A percentile compares a stretch with the other conserved stretches of the same genome.
Conservation (phyloP, 2,329 filamentous ascomycete species). For the Phyllosticta citribraziliensis region DNA sequence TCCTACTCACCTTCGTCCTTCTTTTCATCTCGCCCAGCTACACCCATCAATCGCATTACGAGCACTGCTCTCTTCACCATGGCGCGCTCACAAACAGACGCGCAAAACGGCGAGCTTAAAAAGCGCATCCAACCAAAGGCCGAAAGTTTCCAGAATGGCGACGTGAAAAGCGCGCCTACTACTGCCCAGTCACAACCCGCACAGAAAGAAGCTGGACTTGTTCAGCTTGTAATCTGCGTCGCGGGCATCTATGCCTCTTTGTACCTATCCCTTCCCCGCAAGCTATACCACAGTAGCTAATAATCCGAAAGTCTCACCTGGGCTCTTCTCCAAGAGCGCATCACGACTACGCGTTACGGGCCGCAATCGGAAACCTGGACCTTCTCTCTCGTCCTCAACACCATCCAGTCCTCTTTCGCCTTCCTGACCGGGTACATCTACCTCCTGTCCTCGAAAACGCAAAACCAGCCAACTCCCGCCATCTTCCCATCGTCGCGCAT, state of each 20-base stretch:
- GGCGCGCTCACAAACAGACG: constrained; percentile 19
- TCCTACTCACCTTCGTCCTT: background rate
- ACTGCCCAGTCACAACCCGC: constrained; percentile 21
- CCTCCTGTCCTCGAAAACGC: constrained; percentile 55
- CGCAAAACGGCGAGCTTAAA: constrained; percentile 18
- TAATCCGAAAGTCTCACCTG: constrained; percentile 59
- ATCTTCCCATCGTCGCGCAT: constrained; percentile 72
- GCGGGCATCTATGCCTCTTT: constrained; percentile 94
- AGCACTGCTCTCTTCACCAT: background rate
- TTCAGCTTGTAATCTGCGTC: constrained; percentile 79
- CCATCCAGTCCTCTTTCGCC: constrained; percentile 84
- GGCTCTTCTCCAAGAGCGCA: constrained; percentile 93
- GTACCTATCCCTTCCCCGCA: constrained; percentile 39
- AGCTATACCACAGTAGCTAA: background rate
- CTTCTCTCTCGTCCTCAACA: constrained; percentile 92
- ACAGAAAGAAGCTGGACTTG: constrained; percentile 44
- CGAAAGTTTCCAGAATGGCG: constrained; percentile 17
- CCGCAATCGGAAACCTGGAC: constrained; percentile 64
- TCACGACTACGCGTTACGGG: constrained; percentile 85
- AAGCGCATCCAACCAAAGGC: constrained; percentile 18
- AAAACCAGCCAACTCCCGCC: constrained; percentile 35
- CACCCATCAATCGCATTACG: background rate
- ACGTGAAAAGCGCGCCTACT: constrained; percentile 16
- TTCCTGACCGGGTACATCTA: constrained; percentile 75
- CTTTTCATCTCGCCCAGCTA: background rate